Percentiles rank a stretch among this genome's conserved stretches.
phyloP scores from a whole-genome alignment of 345 rosid genomes.

The Moringa oleifera region DNA sequence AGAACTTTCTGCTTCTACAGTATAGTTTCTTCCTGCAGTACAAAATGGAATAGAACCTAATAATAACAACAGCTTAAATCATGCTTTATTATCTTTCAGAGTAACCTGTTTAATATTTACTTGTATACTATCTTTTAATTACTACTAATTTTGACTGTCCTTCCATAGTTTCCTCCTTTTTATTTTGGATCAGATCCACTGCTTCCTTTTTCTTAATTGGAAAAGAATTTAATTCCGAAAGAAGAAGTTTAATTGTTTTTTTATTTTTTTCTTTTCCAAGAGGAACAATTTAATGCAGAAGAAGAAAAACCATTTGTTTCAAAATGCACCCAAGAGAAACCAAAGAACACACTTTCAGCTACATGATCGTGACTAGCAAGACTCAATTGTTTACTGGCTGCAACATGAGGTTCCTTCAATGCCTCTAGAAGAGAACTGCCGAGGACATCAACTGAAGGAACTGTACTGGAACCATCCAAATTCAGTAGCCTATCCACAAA shows the following conservation, averaged over 20 bases:
- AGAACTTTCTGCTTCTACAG: slow-evolving; percentile 47
- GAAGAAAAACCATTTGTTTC: not conserved
- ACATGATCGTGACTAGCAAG: slow-evolving; percentile 26
- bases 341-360: slow-evolving; percentile 41
- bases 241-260: not conserved
- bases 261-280: too few species aligned
- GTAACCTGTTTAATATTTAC: too few species aligned
- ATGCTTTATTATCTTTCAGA: too few species aligned
- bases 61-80: too few species aligned
- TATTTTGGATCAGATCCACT: too few species aligned
- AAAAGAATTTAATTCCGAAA: not conserved
- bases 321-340: slow-evolving; percentile 2
- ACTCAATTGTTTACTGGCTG: slow-evolving; percentile 28
- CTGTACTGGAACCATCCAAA: slow-evolving; percentile 33
- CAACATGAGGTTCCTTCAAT: slow-evolving; percentile 17
- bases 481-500: slow-evolving; percentile 71
- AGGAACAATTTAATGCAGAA: not conserved
- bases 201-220: not conserved
- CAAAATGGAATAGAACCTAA: not conserved
- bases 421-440: slow-evolving; percentile 27
- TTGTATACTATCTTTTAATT: not conserved
- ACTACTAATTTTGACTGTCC: slow-evolving; percentile 3
- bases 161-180: not conserved
- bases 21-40: slow-evolving; percentile 31
- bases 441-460: slow-evolving; percentile 15